Evolutionary conservation across 352 stramenopile species (phyloP).

Genomic region (Pythium chondricola): DNA sequence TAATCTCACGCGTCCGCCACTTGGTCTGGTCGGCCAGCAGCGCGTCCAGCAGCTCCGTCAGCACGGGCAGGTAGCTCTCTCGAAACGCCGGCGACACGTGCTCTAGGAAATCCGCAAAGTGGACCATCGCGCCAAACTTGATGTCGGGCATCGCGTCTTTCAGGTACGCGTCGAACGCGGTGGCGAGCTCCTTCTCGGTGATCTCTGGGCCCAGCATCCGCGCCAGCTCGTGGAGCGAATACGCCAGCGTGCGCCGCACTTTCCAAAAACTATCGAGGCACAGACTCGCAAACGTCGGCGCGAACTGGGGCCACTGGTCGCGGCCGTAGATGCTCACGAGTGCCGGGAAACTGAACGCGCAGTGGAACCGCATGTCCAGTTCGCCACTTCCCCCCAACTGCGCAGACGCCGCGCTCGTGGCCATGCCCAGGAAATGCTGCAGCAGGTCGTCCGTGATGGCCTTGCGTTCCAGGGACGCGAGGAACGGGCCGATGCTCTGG

Average conservation of each 20-base stretch:
- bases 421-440: conserved; percentile 82
- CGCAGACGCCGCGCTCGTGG: conserved; percentile 38
- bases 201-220: conserved; percentile 74
- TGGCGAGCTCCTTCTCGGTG: conserved; percentile 71
- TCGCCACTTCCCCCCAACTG: conserved; percentile 69
- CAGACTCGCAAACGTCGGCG: conserved; percentile 75
- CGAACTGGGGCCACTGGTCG: conserved; percentile 67
- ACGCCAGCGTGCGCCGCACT: conserved; percentile 89
- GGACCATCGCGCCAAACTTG: conserved; percentile 71
- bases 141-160: conserved; percentile 72
- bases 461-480: conserved; percentile 78
- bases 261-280: conserved; percentile 83
- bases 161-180: conserved; percentile 81
- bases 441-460: conserved; percentile 79
- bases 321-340: conserved; percentile 77
- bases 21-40: conserved; percentile 71
- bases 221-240: conserved; percentile 88
- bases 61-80: conserved; percentile 73
- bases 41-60: conserved; percentile 45
- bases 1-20: conserved; percentile 73
- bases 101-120: conserved; percentile 83
- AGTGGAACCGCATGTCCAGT: conserved; percentile 89
- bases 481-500: conserved; percentile 80
- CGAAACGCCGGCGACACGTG: conserved; percentile 63
- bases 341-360: conserved; percentile 89